Evolutionary conservation across 2,329 filamentous ascomycete species (phyloP).

Genomic region (Aspergillus floridensis): DNA sequence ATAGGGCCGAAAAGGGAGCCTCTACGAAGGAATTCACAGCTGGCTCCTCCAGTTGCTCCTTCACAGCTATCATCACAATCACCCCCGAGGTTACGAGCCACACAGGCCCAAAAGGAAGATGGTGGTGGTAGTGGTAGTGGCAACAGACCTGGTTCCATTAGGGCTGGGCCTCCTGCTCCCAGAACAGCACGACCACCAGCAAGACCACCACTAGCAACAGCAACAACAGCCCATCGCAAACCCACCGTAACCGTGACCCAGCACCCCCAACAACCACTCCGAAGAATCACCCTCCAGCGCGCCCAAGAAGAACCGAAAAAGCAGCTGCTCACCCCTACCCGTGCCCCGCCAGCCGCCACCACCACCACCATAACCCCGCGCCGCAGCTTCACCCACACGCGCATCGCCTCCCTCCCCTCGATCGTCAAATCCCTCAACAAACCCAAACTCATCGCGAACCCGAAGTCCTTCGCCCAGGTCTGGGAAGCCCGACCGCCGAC

Average conservation of each 20-base stretch:
- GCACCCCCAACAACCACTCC: too few relatives aligned
- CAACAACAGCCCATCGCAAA: neutral
- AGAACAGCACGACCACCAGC: too few relatives aligned
- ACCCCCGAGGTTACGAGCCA: neutral
- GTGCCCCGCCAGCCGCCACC: too few relatives aligned
- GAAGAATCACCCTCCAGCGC: too few relatives aligned
- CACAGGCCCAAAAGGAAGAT: neutral
- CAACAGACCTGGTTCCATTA: neutral
- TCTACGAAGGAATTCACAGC: too few relatives aligned
- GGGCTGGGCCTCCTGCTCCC: neutral
- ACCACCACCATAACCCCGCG: neutral
- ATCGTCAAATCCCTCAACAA: neutral
- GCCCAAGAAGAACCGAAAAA: too few relatives aligned
- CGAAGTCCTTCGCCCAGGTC: conserved; percentile 17
- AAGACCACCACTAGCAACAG: too few relatives aligned
- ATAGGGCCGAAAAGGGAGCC: too few relatives aligned
- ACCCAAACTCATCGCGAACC: neutral
- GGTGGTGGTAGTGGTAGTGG: neutral
- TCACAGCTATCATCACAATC: neutral
- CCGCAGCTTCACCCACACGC: neutral
- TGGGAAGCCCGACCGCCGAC: conserved; percentile 22
- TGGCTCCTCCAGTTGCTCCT: too few relatives aligned
- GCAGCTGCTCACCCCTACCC: too few relatives aligned
- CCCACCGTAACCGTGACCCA: too few relatives aligned
- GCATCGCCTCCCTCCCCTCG: neutral